A percentile compares a stretch with the other conserved stretches of the same genome.
These are phyloP conservation scores for Hypoxylon cercidicola DNA, from an alignment of 495 filamentous ascomycete species.

Conservation along the genomic window DNA sequence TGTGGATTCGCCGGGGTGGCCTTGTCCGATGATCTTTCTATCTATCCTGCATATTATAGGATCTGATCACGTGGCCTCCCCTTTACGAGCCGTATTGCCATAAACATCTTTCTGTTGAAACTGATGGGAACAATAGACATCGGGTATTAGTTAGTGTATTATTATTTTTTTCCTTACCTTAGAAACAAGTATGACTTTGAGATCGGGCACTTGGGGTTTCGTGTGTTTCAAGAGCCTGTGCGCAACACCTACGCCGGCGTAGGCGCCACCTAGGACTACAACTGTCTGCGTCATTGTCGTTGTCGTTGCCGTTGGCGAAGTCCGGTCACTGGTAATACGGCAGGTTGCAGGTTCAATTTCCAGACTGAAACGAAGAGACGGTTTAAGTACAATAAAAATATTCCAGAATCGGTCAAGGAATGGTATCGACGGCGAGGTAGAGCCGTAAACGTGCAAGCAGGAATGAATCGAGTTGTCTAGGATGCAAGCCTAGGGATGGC, in stretches of 20 bases:
- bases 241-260: slow-evolving; percentile 60
- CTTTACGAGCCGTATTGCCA: neutral
- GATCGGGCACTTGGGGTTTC: slow-evolving; percentile 45
- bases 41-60: neutral
- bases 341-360: too few relatives aligned
- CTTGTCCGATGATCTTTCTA: too few relatives aligned
- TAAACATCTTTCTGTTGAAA: neutral
- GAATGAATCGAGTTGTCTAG: neutral
- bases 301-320: slow-evolving; percentile 34
- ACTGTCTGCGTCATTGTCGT: slow-evolving; percentile 54
- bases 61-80: slow-evolving; percentile 20
- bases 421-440: neutral
- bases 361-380: neutral
- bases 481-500: neutral
- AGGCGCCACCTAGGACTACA: slow-evolving; percentile 66
- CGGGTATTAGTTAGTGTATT: neutral
- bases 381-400: too few relatives aligned
- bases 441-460: neutral
- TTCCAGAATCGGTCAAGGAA: neutral
- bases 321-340: slow-evolving; percentile 22
- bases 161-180: slow-evolving; percentile 47
- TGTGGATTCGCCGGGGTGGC: slow-evolving; percentile 1
- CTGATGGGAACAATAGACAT: too few relatives aligned
- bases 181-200: slow-evolving; percentile 58
- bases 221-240: slow-evolving; percentile 64